These are phyloP conservation scores for Rosa rugosa DNA, from an alignment of 306 rosid genomes.

Conservation along the genomic window DNA sequence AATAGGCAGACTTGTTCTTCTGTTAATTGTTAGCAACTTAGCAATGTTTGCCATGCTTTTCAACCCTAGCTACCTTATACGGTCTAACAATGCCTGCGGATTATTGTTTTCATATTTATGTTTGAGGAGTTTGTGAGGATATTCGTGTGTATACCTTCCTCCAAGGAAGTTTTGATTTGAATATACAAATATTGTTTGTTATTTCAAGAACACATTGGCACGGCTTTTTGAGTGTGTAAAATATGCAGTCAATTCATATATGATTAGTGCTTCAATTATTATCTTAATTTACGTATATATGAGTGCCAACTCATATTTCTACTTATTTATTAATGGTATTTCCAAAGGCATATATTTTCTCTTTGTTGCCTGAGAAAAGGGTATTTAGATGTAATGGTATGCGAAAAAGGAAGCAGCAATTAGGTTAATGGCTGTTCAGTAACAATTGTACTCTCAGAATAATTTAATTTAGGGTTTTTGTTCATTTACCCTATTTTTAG, in stretches of 20 bases:
- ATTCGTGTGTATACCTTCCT: slow-evolving; percentile 8
- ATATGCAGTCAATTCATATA: slow-evolving; percentile 41
- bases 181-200: slow-evolving; percentile 20
- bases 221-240: slow-evolving; percentile 37
- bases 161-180: slow-evolving; percentile 24
- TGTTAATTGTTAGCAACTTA: neutral
- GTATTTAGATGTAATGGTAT: slow-evolving; percentile 23
- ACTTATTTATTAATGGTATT: slow-evolving; percentile 26
- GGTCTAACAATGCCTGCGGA: neutral
- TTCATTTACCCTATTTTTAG: too few species aligned
- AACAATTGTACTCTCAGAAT: neutral
- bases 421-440: neutral
- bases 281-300: slow-evolving; percentile 9
- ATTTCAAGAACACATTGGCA: slow-evolving; percentile 46
- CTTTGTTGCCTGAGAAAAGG: slow-evolving; percentile 32
- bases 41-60: neutral
- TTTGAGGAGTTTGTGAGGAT: slow-evolving; percentile 13
- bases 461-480: neutral
- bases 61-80: neutral
- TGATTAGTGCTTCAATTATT: slow-evolving; percentile 34
- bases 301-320: slow-evolving; percentile 40
- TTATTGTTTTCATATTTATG: neutral
- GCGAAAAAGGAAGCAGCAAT: slow-evolving; percentile 39
- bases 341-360: slow-evolving; percentile 27
- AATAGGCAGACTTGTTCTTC: slow-evolving; percentile 29